A percentile compares a stretch with the other conserved stretches of the same genome.
These are phyloP conservation scores for Pichia norvegensis DNA, from an alignment of 1,139 yeast genomes.

Conservation along the genomic window DNA sequence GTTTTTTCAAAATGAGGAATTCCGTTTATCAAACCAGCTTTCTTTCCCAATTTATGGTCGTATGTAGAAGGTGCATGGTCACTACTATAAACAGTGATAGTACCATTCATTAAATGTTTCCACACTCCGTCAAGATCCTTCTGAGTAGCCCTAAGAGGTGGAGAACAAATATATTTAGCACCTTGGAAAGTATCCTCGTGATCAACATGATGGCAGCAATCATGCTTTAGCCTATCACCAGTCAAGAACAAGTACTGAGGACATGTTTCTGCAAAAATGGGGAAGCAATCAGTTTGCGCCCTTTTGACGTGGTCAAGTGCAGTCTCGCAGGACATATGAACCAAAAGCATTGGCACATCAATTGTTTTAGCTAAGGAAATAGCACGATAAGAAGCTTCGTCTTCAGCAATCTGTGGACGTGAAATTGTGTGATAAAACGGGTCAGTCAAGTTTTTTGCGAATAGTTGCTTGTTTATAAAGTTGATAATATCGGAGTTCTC, in stretches of 20 bases:
- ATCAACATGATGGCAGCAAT: constrained; percentile 23
- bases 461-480: constrained; percentile 35
- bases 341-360: constrained; percentile 36
- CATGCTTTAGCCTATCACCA: constrained; percentile 25
- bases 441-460: constrained; percentile 30
- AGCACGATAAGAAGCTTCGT: constrained; percentile 42
- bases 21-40: constrained; percentile 31
- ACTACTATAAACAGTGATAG: constrained; percentile 39
- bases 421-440: constrained; percentile 40
- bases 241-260: constrained; percentile 40
- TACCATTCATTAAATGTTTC: constrained; percentile 39
- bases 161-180: constrained; percentile 43
- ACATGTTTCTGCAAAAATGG: constrained; percentile 37
- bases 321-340: constrained; percentile 40
- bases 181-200: constrained; percentile 30
- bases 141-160: constrained; percentile 36
- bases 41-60: constrained; percentile 34
- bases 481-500: constrained; percentile 41
- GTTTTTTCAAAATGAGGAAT: constrained; percentile 30
- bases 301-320: constrained; percentile 35
- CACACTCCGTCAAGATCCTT: constrained; percentile 37
- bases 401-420: constrained; percentile 40
- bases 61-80: constrained; percentile 42
- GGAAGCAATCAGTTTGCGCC: constrained; percentile 33
- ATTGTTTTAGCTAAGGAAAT: constrained; percentile 29